Base-by-base conservation (phyloP, 2,329 filamentous ascomycete species). In the Raffaelea ambrosiae region DNA sequence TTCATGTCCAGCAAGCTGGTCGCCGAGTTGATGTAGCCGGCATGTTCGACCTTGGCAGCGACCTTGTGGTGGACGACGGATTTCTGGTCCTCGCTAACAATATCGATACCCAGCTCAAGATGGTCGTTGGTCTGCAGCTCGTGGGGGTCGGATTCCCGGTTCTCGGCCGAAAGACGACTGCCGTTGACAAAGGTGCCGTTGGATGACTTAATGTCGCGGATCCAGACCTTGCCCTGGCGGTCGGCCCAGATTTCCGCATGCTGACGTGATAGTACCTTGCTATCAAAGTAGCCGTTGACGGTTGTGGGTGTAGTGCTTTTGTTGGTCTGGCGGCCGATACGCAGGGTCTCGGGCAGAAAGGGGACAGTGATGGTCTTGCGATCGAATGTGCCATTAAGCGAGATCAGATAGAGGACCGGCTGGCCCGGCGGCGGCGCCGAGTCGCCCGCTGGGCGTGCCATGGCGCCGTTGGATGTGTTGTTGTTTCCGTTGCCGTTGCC, bases 111-210 rank as follows among this genome's bases (percentile, higher is more conserved):
- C 33, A 98, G 76, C 62, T 98, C 93, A 46, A 98, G 72, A 53
- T 93, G 88, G 61, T 98, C 93, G 55, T 88, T 84, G 51, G 91
- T 89, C 59, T 90, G 84, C 31, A 98, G 71, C 62, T 97, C 91
- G 62, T 96, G 88, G 0, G 93, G 90, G 52, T 97, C 93, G 0
- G 91, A 97, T 66, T 98, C 93, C 57, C 90, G 82, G 59, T 96
- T 98, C 64, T 98, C 93, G 47, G 83, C 87, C 2, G 93, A 97
- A 51, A 98, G 66, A 26, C 93, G 83, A 47, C 85, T 81, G 19
- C 89, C 89, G 59, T 98, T 98, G 57, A 98, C 91, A 65, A 98
- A 98, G 1, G 93, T 98, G 50, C 93, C 93, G 62, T 98, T 98
- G 38, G 93, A 98, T 0, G 93, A 97, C 67, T 97, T 98, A 58